phyloP scores from a whole-genome alignment of 352 stramenopile species.

The Phytophthora meadii region DNA sequence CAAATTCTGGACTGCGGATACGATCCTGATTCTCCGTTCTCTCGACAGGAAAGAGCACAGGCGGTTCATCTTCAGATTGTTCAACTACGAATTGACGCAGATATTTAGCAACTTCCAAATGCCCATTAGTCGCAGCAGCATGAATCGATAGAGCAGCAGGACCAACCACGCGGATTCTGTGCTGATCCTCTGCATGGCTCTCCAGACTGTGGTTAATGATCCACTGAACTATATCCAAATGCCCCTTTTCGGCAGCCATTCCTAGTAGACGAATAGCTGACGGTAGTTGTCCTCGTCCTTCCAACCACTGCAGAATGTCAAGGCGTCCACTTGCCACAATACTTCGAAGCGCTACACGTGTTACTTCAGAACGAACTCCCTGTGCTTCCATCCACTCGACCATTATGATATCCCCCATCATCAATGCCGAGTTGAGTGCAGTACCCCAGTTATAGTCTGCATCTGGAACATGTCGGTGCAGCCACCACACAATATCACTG shows the following conservation, averaged over 20 bases:
- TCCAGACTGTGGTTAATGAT: not conserved
- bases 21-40: not conserved
- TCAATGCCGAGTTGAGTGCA: not conserved
- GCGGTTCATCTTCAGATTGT: not conserved
- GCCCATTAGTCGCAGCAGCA: not conserved
- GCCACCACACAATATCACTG: conserved; percentile 26
- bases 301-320: conserved; percentile 16
- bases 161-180: not conserved
- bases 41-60: not conserved
- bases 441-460: not conserved
- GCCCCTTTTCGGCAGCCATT: conserved; percentile 13
- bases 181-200: not conserved
- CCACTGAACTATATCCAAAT: conserved; percentile 16
- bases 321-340: conserved; percentile 9
- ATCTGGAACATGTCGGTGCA: conserved; percentile 9
- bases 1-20: not conserved
- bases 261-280: not conserved
- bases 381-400: conserved; percentile 22
- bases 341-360: not conserved
- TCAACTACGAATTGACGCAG: conserved; percentile 2
- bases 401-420: conserved; percentile 22
- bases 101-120: conserved; percentile 15
- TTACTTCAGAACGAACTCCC: not conserved
- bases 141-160: conserved; percentile 2
- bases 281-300: not conserved